These are phyloP conservation scores for Eutrema salsugineum DNA, from an alignment of 441 rosid species.

Conservation along the genomic window DNA sequence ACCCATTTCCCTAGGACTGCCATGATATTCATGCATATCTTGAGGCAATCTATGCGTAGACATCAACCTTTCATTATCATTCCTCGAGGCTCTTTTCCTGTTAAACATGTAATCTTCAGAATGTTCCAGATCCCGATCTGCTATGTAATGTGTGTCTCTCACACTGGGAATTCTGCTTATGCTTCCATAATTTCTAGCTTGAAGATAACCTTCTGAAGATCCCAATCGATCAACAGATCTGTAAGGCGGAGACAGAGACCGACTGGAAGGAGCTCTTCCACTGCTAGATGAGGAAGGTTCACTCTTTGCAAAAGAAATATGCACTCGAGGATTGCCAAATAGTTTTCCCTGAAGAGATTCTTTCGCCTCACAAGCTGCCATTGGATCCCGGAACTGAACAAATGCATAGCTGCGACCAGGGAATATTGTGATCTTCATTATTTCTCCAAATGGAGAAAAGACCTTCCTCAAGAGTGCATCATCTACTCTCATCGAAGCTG, in stretches of 20 bases:
- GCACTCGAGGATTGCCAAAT: constrained; percentile 94
- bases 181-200: constrained; percentile 48
- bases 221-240: constrained; percentile 48
- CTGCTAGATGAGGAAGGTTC: constrained; percentile 63
- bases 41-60: constrained; percentile 47
- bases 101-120: constrained; percentile 49
- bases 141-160: constrained; percentile 50
- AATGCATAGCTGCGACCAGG: constrained; percentile 99
- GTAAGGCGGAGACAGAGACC: constrained; percentile 55
- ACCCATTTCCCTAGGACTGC: constrained; percentile 62
- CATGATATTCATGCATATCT: constrained; percentile 50
- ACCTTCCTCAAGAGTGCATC: constrained; percentile 73
- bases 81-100: constrained; percentile 48
- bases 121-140: constrained; percentile 49
- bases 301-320: constrained; percentile 87
- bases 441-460: constrained; percentile 87
- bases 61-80: constrained; percentile 51
- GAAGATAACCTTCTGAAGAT: constrained; percentile 53
- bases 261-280: constrained; percentile 48
- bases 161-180: constrained; percentile 37
- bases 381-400: constrained; percentile 63
- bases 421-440: constrained; percentile 77
- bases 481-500: constrained; percentile 78
- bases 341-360: constrained; percentile 93
- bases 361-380: constrained; percentile 84